Percentiles rank a stretch among this genome's conserved stretches.
Conservation (phyloP, 2,329 filamentous ascomycete species). For the Diatrype stigma region DNA sequence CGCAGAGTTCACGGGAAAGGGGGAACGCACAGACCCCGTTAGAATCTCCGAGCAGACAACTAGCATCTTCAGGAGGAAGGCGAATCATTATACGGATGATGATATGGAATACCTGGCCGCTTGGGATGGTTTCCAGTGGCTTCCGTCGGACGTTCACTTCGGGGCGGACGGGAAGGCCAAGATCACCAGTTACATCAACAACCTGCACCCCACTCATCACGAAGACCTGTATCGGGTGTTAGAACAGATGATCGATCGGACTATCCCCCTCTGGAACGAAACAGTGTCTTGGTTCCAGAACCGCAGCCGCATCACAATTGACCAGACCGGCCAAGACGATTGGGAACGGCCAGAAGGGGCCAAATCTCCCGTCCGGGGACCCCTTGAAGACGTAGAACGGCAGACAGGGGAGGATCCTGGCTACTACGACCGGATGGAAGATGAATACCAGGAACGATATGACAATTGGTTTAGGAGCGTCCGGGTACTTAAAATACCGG, state of each 20-base stretch:
- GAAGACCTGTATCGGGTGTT: constrained; percentile 35
- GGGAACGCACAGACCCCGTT: constrained; percentile 17
- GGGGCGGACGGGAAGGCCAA: constrained; percentile 28
- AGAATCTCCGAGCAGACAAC: neutral
- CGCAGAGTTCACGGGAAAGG: constrained; percentile 21
- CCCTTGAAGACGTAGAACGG: constrained; percentile 4
- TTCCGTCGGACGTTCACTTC: constrained; percentile 47
- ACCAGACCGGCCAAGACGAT: constrained; percentile 4
- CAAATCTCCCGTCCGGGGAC: constrained; percentile 12
- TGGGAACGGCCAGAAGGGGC: constrained; percentile 8
- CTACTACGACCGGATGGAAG: constrained; percentile 7
- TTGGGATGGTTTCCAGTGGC: constrained; percentile 38
- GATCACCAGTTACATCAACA: constrained; percentile 51
- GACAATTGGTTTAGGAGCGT: constrained; percentile 2
- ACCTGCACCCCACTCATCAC: constrained; percentile 42
- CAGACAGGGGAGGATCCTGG: constrained; percentile 3
- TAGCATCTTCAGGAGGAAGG: neutral
- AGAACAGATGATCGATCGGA: constrained; percentile 35
- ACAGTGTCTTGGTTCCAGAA: constrained; percentile 6
- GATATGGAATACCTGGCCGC: neutral
- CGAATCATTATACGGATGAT: neutral
- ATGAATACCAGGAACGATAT: constrained; percentile 13
- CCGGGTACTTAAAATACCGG: constrained; percentile 12
- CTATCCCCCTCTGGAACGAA: constrained; percentile 43
- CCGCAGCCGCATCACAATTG: constrained; percentile 10